Evolutionary conservation across 176 grass and related monocot genomes (phyloP).

Genomic region (Phragmites australis): DNA sequence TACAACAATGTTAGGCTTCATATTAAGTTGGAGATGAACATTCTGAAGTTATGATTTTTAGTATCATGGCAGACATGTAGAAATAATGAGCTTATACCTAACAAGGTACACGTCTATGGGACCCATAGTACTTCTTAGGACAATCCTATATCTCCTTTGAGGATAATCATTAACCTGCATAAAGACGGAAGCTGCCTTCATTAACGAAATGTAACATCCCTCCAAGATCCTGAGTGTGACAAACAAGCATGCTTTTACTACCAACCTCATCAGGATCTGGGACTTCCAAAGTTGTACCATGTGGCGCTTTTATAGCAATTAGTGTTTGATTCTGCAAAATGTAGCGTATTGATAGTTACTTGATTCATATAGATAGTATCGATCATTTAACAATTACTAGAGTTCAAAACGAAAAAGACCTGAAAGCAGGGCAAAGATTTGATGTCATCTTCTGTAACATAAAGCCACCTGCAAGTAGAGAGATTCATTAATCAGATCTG

Average conservation of each 20-base stretch:
- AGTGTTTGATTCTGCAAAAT: slow-evolving; percentile 79
- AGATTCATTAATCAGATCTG: slow-evolving; percentile 12
- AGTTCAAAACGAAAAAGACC: slow-evolving; percentile 49
- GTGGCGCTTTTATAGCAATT: slow-evolving; percentile 89
- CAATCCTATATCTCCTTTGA: slow-evolving; percentile 90
- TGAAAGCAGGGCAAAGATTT: slow-evolving; percentile 82
- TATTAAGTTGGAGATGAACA: slow-evolving; percentile 29
- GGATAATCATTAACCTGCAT: slow-evolving; percentile 69
- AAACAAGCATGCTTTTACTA: slow-evolving; percentile 31
- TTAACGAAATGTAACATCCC: slow-evolving; percentile 19
- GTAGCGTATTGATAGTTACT: neutral
- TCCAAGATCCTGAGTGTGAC: neutral
- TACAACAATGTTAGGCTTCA: slow-evolving; percentile 21
- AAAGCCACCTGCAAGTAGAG: slow-evolving; percentile 66
- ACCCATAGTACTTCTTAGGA: slow-evolving; percentile 87
- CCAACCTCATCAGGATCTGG: slow-evolving; percentile 85
- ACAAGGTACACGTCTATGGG: slow-evolving; percentile 91
- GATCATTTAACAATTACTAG: slow-evolving; percentile 3
- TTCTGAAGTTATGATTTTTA: slow-evolving; percentile 23
- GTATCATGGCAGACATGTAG: neutral
- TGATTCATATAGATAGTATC: neutral
- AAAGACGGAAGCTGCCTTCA: neutral
- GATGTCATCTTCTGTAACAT: slow-evolving; percentile 84
- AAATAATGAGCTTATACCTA: slow-evolving; percentile 49
- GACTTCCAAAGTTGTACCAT: slow-evolving; percentile 94